A percentile compares a stretch with the other conserved stretches of the same genome.
Conservation (phyloP, 306 rosid species). For the Delonix regia region DNA sequence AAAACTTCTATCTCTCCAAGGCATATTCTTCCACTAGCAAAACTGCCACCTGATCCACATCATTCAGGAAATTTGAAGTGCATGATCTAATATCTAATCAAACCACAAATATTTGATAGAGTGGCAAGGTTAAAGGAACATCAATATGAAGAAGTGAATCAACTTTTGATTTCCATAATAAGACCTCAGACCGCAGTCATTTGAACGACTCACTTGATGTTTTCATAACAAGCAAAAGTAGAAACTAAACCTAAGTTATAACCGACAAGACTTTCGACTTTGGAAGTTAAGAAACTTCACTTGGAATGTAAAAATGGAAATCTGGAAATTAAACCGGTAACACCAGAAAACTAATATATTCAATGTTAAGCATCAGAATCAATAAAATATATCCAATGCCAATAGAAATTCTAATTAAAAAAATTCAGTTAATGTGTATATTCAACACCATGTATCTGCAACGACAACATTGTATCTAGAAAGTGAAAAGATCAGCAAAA, state of each 20-base stretch:
- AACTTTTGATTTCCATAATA: conserved; percentile 7
- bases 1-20: conserved; percentile 77
- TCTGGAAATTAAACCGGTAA: neutral
- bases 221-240: neutral
- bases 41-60: conserved; percentile 66
- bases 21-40: conserved; percentile 69
- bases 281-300: neutral
- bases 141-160: neutral
- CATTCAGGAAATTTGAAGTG: neutral
- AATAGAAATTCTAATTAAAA: neutral
- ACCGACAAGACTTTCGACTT: neutral
- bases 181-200: neutral
- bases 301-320: neutral
- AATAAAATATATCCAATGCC: neutral
- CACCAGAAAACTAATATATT: neutral
- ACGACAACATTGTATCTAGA: neutral
- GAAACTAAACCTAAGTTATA: neutral
- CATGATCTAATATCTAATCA: neutral
- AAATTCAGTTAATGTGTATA: neutral
- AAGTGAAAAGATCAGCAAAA: neutral
- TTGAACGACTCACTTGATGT: neutral
- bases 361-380: neutral
- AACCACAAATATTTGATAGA: conserved; percentile 30
- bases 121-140: neutral
- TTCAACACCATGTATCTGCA: neutral